Conservation (phyloP, 2,329 filamentous ascomycete species). For the Botrytis cinerea region DNA sequence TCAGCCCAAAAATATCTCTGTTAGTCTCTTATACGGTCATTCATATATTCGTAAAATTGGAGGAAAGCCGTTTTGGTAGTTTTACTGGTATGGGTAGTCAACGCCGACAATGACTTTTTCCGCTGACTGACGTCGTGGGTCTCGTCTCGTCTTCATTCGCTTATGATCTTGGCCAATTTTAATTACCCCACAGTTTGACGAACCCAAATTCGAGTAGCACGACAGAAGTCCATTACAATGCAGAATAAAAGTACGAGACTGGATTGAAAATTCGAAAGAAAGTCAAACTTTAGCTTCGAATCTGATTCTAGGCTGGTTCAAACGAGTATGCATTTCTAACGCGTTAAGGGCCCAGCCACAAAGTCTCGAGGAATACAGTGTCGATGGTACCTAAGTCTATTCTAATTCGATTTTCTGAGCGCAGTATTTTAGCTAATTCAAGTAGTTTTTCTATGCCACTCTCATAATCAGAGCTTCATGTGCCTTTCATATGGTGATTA, state of each 20-base stretch:
- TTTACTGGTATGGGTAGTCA: not conserved
- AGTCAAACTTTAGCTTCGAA: too few relatives aligned
- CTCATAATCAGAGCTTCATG: not conserved
- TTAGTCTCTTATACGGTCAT: too few relatives aligned
- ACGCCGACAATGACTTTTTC: not conserved
- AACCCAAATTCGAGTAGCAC: not conserved
- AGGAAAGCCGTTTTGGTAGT: too few relatives aligned
- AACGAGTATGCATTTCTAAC: too few relatives aligned
- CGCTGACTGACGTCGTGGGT: not conserved
- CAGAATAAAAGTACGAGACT: not conserved
- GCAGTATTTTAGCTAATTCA: not conserved
- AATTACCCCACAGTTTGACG: not conserved
- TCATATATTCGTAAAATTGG: too few relatives aligned
- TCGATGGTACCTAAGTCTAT: not conserved
- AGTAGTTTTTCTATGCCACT: not conserved
- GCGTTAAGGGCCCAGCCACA: not conserved
- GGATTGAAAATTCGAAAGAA: not conserved
- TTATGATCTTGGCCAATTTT: not conserved
- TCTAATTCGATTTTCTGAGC: not conserved
- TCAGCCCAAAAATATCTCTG: too few relatives aligned
- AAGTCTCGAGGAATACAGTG: not conserved
- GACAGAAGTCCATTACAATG: not conserved
- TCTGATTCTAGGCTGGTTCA: not conserved
- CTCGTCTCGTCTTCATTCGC: not conserved
- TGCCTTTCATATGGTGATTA: not conserved